Evolutionary conservation across 768 basidiomycete species (phyloP), one percentile per base, ranked within the genome.

Genomic region (Postia placenta): DNA sequence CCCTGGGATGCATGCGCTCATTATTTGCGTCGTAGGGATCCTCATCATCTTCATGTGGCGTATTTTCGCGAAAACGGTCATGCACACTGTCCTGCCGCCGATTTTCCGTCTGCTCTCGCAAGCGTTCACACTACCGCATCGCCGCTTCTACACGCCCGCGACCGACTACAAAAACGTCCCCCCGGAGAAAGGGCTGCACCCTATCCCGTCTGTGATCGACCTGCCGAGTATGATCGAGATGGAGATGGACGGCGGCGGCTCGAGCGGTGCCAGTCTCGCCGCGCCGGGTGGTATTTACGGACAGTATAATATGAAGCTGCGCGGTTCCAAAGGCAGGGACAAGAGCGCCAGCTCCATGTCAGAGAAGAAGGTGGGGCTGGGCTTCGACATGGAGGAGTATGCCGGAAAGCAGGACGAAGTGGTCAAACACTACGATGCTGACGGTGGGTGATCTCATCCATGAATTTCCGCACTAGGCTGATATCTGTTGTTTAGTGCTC

Each of bases 71-170:
- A 98, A 97, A 65, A 79, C 81, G 0, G 61, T 78, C 2, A 66
- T 92, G 17, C 87, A 91, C 57, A 59, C 80, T 5, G 67, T 85
- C 39, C 79, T 97, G 0, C 94, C 94, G 0, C 90, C 92, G 0
- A 72, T 82, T 15, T 96, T 92, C 75, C 85, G 94, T 50, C 68
- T 81, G 39, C 71, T 89, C 52, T 74, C 87, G 6, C 76, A 74
- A 24, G 72, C 79, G 33, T 76, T 90, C 59, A 72, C 71, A 6
- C 78, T 97, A 3, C 95, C 94, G 0, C 80, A 83, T 52, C 78
- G 95, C 9, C 75, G 91, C 14, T 92, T 91, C 68, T 96, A 98
- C 64, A 87, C 84, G 4, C 86, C 92, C 24, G 90, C 93, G 25
- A 92, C 92, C 58, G 92, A 93, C 57, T 96, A 96, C 65, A 75